Evolutionary conservation across 2,329 filamentous ascomycete genomes (phyloP).

Genomic region (Botrytis aclada): DNA sequence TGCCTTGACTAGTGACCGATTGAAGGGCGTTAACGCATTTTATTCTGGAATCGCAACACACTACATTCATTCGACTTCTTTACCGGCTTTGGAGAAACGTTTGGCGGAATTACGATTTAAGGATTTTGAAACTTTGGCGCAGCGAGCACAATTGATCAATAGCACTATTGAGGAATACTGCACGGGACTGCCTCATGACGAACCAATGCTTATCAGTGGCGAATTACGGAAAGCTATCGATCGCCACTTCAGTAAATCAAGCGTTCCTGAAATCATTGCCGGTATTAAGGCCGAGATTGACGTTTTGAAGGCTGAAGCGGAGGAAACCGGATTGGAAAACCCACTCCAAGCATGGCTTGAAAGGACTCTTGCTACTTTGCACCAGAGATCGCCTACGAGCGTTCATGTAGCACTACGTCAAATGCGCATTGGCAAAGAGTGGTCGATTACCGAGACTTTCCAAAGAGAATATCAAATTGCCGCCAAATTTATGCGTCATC

Average conservation of each 20-base stretch:
- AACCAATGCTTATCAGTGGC: slow-evolving; percentile 65
- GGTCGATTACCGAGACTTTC: slow-evolving; percentile 85
- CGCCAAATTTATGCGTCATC: slow-evolving; percentile 81
- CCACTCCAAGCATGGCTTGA: slow-evolving; percentile 68
- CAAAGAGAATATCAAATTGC: slow-evolving; percentile 82
- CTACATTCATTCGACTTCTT: slow-evolving; percentile 86
- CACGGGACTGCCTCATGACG: slow-evolving; percentile 76
- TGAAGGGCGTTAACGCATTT: slow-evolving; percentile 81
- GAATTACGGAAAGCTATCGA: slow-evolving; percentile 78
- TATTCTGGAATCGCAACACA: slow-evolving; percentile 93
- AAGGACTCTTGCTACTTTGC: slow-evolving; percentile 71
- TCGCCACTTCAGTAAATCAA: slow-evolving; percentile 69
- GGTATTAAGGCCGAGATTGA: slow-evolving; percentile 43
- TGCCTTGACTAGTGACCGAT: slow-evolving; percentile 80
- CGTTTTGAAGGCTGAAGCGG: slow-evolving; percentile 32
- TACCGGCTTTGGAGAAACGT: slow-evolving; percentile 77
- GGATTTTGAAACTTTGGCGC: slow-evolving; percentile 63
- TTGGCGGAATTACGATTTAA: slow-evolving; percentile 86
- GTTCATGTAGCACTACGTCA: slow-evolving; percentile 82
- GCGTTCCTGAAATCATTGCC: slow-evolving; percentile 65
- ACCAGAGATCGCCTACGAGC: slow-evolving; percentile 77
- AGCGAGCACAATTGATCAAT: slow-evolving; percentile 72
- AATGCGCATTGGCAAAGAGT: slow-evolving; percentile 70
- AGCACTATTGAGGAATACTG: slow-evolving; percentile 87
- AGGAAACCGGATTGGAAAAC: slow-evolving; percentile 7